Conservation (phyloP, 2,329 filamentous ascomycete genomes). For the Dryadomyces quercivorus region DNA sequence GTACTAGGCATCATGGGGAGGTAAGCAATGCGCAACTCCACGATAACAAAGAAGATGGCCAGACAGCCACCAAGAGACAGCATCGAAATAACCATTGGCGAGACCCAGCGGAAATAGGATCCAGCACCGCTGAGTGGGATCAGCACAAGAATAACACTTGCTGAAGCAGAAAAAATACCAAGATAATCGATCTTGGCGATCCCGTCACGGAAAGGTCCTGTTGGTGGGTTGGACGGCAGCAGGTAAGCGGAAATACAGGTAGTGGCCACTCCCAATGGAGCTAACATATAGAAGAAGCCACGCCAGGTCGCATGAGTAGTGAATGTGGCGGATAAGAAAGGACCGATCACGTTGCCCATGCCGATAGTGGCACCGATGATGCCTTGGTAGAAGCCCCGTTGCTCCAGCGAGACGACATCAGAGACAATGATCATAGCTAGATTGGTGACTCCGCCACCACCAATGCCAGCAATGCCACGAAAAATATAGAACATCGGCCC, state of each 20-base stretch:
- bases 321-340: slow-evolving; percentile 30
- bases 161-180: slow-evolving; percentile 40
- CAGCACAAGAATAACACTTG: slow-evolving; percentile 45
- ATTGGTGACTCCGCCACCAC: slow-evolving; percentile 46
- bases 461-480: slow-evolving; percentile 47
- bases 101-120: slow-evolving; percentile 42
- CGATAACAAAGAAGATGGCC: slow-evolving; percentile 7
- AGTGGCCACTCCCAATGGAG: slow-evolving; percentile 33
- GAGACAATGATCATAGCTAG: slow-evolving; percentile 50
- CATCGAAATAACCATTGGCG: slow-evolving; percentile 47
- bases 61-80: slow-evolving; percentile 19
- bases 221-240: slow-evolving; percentile 30
- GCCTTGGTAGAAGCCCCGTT: slow-evolving; percentile 43
- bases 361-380: slow-evolving; percentile 28
- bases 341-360: slow-evolving; percentile 28
- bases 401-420: slow-evolving; percentile 45
- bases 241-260: slow-evolving; percentile 33
- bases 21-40: slow-evolving; percentile 8
- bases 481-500: slow-evolving; percentile 49
- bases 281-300: slow-evolving; percentile 33
- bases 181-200: slow-evolving; percentile 45
- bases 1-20: slow-evolving; percentile 12
- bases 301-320: slow-evolving; percentile 26
- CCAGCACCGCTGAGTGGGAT: slow-evolving; percentile 49
- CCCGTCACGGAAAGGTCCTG: slow-evolving; percentile 29